These are phyloP conservation scores for Chlamydomonas sp. DNA, from an alignment of 139 green algal genomes.

Conservation along the genomic window DNA sequence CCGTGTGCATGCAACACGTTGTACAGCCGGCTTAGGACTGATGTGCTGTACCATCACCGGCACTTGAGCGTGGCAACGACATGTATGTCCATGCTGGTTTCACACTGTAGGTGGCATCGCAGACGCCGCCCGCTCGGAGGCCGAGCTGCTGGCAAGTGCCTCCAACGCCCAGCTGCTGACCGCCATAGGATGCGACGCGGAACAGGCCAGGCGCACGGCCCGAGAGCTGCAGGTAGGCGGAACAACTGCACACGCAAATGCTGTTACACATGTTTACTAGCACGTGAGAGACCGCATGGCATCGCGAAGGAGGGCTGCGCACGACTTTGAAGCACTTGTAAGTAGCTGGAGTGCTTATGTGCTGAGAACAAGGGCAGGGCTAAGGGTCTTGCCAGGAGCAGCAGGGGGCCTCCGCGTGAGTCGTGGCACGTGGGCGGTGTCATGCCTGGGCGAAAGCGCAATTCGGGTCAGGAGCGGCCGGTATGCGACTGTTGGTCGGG, in stretches of 20 bases:
- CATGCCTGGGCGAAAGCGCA: too few relatives aligned
- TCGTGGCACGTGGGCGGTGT: too few relatives aligned
- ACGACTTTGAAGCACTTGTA: too few relatives aligned
- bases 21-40: not conserved
- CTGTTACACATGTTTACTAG: not conserved
- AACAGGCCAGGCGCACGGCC: not conserved
- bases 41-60: not conserved
- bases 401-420: too few relatives aligned
- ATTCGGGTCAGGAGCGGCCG: too few relatives aligned
- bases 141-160: conserved; percentile 1
- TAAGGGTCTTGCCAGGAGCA: too few relatives aligned
- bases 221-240: conserved; percentile 15
- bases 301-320: too few relatives aligned
- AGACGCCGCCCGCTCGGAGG: conserved; percentile 17
- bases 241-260: not conserved
- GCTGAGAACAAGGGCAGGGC: too few relatives aligned
- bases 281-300: not conserved
- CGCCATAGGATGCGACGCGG: not conserved
- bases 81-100: too few relatives aligned
- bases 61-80: too few relatives aligned
- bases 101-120: conserved; percentile 21
- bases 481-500: too few relatives aligned
- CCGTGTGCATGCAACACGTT: not conserved
- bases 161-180: not conserved
- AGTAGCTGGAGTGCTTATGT: too few relatives aligned